Evolutionary conservation across 805 yeast species (phyloP), one percentile per base, ranked within the genome.

Genomic region (Cyberlindnera suaveolens): DNA sequence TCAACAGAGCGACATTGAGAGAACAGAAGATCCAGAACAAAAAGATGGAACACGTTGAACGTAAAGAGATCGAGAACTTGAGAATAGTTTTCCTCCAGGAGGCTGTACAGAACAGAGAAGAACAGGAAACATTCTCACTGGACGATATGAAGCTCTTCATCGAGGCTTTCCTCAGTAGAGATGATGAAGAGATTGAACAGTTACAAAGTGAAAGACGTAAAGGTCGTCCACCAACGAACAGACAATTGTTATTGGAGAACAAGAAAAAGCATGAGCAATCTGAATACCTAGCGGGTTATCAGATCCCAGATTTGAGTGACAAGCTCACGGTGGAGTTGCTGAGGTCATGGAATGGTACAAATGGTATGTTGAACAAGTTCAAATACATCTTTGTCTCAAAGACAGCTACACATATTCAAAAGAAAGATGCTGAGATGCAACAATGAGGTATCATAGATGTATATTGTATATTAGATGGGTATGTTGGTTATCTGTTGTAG

Each of bases 1-100:
- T 91, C 40, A 82, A 82, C 43, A 71, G 93, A 49, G 97, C 97
- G n/a, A 78, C 95, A 2, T 65, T 88, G 36, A 76, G 99, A 62
- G 95, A 90, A 49, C 72, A 71, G 39, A 86, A 85, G 60, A 64
- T 91, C 40, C 75, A 71, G 31, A 70, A 70, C 40, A 78, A 75
- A 59, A 85, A 84, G 58, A 62, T 71, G 18, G 71, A 70, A 40
- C 78, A 77, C 52, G 62, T 72, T 29, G 82, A 80, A 45, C 77
- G 77, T 50, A 80, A 76, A 56, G 75, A 77, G 39, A 71, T 74
- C 46, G 87, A 81, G 49, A 70, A 79, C 44, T 67, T 77, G 44
- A 72, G 88, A 47, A 65, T 77, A 30, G 66, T 67, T 42, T 83
- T 74, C 56, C 63, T 86, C 37, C 86, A 84, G 56, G 77, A 79